Percentiles rank a stretch among this genome's conserved stretches.
Conservation (phyloP, 805 yeast genomes). For the Kluyveromyces nonfermentans region DNA sequence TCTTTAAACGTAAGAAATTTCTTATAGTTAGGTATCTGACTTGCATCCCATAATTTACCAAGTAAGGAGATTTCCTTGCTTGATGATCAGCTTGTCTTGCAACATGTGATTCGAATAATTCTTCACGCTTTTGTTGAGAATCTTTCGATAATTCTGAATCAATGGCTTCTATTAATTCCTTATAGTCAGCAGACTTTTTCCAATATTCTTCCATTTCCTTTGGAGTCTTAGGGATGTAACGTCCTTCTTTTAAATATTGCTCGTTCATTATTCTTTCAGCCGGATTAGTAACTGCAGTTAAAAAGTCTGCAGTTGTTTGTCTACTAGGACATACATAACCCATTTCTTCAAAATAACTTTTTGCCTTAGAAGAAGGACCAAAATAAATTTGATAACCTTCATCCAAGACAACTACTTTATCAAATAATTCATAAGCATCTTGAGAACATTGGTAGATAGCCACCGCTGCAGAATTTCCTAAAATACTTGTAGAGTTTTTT, state of each 20-base stretch:
- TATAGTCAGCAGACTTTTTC: conserved; percentile 41
- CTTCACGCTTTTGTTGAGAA: conserved; percentile 13
- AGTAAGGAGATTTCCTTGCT: conserved; percentile 42
- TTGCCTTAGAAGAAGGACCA: conserved; percentile 50
- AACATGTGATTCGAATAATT: conserved; percentile 33
- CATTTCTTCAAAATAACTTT: conserved; percentile 50
- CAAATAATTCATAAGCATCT: conserved; percentile 54
- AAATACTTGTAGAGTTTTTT: conserved; percentile 48
- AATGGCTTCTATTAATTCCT: conserved; percentile 36
- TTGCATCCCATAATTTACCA: conserved; percentile 44
- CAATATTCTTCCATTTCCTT: conserved; percentile 53
- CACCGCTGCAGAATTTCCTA: conserved; percentile 48
- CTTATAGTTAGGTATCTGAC: conserved; percentile 37
- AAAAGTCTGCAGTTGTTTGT: conserved; percentile 62
- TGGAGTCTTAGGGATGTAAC: conserved; percentile 50
- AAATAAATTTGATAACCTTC: conserved; percentile 54
- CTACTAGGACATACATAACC: conserved; percentile 57
- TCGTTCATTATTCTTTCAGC: conserved; percentile 38
- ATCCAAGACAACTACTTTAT: conserved; percentile 51
- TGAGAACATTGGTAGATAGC: conserved; percentile 67
- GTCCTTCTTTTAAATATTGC: conserved; percentile 35
- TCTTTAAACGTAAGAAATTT: conserved; percentile 40
- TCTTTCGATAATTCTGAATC: conserved; percentile 31
- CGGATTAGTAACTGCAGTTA: conserved; percentile 63
- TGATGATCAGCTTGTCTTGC: conserved; percentile 44